Evolutionary conservation across 345 rosid genomes (phyloP).

Genomic region (Raphanus raphanistrum): DNA sequence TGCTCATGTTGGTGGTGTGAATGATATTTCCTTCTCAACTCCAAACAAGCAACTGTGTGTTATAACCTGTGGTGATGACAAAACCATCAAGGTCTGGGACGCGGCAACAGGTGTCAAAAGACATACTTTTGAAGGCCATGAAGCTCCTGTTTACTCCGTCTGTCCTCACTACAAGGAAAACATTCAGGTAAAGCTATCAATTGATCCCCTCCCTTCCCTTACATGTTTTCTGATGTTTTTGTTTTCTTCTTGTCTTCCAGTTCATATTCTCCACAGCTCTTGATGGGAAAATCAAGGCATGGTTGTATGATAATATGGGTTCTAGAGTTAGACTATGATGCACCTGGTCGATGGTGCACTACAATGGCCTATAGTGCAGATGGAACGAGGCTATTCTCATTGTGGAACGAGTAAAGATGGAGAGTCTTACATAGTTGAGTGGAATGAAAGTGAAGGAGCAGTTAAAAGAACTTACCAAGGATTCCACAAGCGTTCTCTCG

Average conservation of each 20-base stretch:
- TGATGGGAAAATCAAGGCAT: constrained; percentile 89
- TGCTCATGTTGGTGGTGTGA: constrained; percentile 77
- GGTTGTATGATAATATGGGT: constrained; percentile 85
- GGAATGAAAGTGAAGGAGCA: constrained; percentile 95
- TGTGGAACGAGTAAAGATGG: constrained; percentile 93
- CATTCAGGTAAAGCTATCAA: constrained; percentile 57
- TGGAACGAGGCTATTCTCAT: constrained; percentile 87
- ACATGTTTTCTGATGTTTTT: constrained; percentile 1
- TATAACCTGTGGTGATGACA: constrained; percentile 91
- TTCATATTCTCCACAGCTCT: constrained; percentile 89
- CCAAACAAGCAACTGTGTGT: constrained; percentile 86
- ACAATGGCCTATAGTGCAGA: constrained; percentile 94
- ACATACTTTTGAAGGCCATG: constrained; percentile 84
- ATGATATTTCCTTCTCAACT: constrained; percentile 72
- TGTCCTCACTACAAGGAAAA: constrained; percentile 88
- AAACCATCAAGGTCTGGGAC: constrained; percentile 89
- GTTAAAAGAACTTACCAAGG: constrained; percentile 80
- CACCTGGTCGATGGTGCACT: constrained; percentile 93
- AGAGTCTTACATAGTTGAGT: constrained; percentile 75
- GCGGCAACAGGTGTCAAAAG: constrained; percentile 66
- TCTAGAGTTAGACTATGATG: constrained; percentile 89
- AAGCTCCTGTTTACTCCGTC: constrained; percentile 83
- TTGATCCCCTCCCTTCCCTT: constrained; percentile 7
- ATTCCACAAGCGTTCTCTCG: constrained; percentile 71
- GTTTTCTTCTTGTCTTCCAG: constrained; percentile 45